Evolutionary conservation across 345 rosid genomes (phyloP).

Genomic region (Geranium rotundifolium): DNA sequence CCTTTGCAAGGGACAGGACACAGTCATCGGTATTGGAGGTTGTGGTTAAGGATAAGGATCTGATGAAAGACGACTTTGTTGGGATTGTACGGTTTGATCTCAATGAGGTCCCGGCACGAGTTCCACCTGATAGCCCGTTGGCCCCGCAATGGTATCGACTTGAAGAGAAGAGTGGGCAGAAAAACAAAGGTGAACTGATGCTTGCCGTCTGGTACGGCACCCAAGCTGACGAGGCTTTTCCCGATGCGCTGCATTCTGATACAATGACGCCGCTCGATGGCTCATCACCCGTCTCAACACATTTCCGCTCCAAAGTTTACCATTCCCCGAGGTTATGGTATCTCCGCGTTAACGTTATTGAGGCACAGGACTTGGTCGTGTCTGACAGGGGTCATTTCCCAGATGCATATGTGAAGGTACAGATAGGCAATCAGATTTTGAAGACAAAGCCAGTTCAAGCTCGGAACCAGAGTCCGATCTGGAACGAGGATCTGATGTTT

Average conservation of each 20-base stretch:
- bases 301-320: constrained; percentile 76
- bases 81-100: constrained; percentile 59
- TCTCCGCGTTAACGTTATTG: constrained; percentile 65
- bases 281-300: constrained; percentile 29
- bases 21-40: constrained; percentile 68
- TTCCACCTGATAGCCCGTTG: constrained; percentile 79
- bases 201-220: constrained; percentile 94
- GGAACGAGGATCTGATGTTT: constrained; percentile 86
- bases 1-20: constrained; percentile 55
- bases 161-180: constrained; percentile 56
- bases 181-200: constrained; percentile 55
- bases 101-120: constrained; percentile 59
- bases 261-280: constrained; percentile 41
- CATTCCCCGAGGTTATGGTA: constrained; percentile 94
- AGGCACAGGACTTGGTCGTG: constrained; percentile 69
- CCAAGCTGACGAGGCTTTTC: constrained; percentile 89
- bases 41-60: constrained; percentile 65
- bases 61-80: constrained; percentile 60
- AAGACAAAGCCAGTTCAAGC: constrained; percentile 54
- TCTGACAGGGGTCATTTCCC: constrained; percentile 52
- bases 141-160: constrained; percentile 91
- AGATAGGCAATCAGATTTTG: constrained; percentile 50
- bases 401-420: constrained; percentile 56
- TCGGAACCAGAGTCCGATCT: constrained; percentile 47
- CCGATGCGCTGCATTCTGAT: constrained; percentile 88